These are phyloP conservation scores for Blastocystis sp. DNA, from an alignment of 352 stramenopile species.

Conservation along the genomic window DNA sequence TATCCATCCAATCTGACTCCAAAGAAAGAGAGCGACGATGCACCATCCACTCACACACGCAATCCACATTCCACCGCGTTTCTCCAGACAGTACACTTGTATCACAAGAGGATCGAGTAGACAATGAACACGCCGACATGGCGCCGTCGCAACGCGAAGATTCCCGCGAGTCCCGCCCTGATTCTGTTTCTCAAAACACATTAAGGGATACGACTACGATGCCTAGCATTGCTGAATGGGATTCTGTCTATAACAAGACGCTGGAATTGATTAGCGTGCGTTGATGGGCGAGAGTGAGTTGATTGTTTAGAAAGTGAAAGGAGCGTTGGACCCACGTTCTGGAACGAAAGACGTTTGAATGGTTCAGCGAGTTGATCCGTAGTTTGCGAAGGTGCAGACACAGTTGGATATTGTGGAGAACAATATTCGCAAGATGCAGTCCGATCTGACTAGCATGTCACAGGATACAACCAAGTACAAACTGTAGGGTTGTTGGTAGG, in stretches of 20 bases:
- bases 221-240: conserved; percentile 57
- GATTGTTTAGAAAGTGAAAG: conserved; percentile 18
- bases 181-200: too few species aligned
- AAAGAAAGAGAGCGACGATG: neutral
- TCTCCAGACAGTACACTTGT: too few species aligned
- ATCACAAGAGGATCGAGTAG: too few species aligned
- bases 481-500: neutral
- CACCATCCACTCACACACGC: neutral
- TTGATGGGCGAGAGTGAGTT: neutral
- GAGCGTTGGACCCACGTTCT: conserved; percentile 1
- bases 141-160: too few species aligned
- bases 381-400: conserved; percentile 47
- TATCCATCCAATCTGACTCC: too few species aligned
- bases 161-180: too few species aligned
- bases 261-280: conserved; percentile 49
- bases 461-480: conserved; percentile 48
- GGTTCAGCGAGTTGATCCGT: neutral
- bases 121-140: too few species aligned
- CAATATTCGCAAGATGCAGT: conserved; percentile 50
- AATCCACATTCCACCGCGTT: too few species aligned
- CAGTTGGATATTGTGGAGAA: conserved; percentile 22
- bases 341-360: conserved; percentile 35
- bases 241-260: conserved; percentile 56
- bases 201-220: conserved; percentile 12
- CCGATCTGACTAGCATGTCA: conserved; percentile 32